Percentiles rank a stretch among this genome's conserved stretches.
These are phyloP conservation scores for Prunus armeniaca DNA, from an alignment of 306 rosid species.

Conservation along the genomic window DNA sequence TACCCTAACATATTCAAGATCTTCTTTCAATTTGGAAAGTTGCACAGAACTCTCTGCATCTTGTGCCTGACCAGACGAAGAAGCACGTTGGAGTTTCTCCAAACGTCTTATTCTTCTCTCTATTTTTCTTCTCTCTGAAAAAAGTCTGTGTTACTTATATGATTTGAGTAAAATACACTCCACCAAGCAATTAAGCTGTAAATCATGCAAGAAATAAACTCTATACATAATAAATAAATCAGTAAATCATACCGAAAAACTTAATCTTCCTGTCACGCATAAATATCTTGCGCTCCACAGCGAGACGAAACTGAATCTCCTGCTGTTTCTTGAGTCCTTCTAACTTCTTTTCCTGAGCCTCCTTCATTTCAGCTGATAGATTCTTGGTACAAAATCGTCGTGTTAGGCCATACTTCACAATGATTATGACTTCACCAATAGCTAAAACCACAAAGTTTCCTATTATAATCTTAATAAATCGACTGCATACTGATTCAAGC, in stretches of 20 bases:
- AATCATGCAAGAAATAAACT: neutral
- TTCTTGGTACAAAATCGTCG: conserved; percentile 30
- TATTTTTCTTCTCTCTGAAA: conserved; percentile 79
- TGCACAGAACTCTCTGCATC: conserved; percentile 54
- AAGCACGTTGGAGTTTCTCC: conserved; percentile 78
- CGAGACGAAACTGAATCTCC: conserved; percentile 82
- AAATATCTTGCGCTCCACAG: conserved; percentile 79
- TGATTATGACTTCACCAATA: neutral
- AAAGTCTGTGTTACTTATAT: conserved; percentile 14
- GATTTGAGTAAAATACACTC: neutral
- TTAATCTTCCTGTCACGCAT: conserved; percentile 82
- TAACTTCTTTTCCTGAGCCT: conserved; percentile 75
- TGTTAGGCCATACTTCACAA: conserved; percentile 10
- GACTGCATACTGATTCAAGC: neutral
- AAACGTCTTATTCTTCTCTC: conserved; percentile 88
- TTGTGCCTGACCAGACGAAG: conserved; percentile 62
- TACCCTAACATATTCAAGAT: conserved; percentile 93
- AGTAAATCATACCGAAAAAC: conserved; percentile 59
- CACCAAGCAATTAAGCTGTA: neutral
- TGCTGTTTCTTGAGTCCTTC: conserved; percentile 85
- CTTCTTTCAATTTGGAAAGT: conserved; percentile 77
- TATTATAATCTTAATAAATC: neutral
- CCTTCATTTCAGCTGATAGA: conserved; percentile 67
- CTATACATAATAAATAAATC: neutral
- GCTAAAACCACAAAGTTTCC: neutral